Evolutionary conservation across 2,329 filamentous ascomycete genomes (phyloP), one percentile per base, ranked within the genome.

Genomic region (Celoporthe dispersa): DNA sequence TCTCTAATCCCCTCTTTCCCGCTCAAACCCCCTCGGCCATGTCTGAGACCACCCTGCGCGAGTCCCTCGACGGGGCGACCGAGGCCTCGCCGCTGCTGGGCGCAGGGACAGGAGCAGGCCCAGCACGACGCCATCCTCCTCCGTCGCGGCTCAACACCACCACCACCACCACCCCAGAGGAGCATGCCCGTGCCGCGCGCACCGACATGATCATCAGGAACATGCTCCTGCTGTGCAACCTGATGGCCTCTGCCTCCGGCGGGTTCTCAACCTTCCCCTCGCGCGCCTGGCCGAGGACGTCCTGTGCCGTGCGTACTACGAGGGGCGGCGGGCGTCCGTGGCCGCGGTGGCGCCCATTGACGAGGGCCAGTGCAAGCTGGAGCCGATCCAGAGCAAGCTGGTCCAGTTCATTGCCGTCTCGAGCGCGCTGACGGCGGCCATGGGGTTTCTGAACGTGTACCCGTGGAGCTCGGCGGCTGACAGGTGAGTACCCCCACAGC

Each of bases 311-410:
- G 33, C 66, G n/a, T 69, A 69, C 63, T 69, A 69, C 41, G 39
- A 31, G n/a, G 39, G 19, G 33, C 48, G 33, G 8, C 28, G 9
- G 33, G 25, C 44, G 35, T 22, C 44, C 9, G 57, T 28, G 28
- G 7, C 11, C n/a, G 7, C 3, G 44, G 22, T 55, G 22, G 39
- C 37, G 14, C 66, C 66, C n/a, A 67, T 71, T 8, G 70, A 71
- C 39, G 67, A 71, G 67, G n/a, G 12, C n/a, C 33, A 67, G 39
- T 71, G 70, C 64, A 71, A 69, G 64, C 31, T 65, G 22, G 70
- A 71, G 48, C 28, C 51, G 16, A 60, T 71, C 66, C 67, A 68
- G 63, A 35, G 44, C 22, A 55, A 66, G 28, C 55, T 71, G 48
- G 63, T 67, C 16, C 61, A 39, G 44, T 64, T 64, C 19, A 39